These are phyloP conservation scores for Boletus pseudopeckii DNA, from an alignment of 768 basidiomycete species.

Conservation along the genomic window DNA sequence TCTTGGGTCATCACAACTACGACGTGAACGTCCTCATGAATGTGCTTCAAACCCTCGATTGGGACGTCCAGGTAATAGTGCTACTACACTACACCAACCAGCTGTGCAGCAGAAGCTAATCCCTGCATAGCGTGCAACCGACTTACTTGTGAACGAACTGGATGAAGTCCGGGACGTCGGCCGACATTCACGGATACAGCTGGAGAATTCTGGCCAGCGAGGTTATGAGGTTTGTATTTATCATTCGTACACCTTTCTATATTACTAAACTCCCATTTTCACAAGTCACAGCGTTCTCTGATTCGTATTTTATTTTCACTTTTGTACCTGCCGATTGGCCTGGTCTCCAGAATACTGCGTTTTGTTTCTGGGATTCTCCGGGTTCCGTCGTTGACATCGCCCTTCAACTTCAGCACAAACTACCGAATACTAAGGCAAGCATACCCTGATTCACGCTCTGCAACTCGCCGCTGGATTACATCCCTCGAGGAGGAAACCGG, in stretches of 20 bases:
- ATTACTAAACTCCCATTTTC: not conserved
- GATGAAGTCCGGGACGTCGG: not conserved
- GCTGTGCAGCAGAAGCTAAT: not conserved
- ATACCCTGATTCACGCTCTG: constrained; percentile 44
- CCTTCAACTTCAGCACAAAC: constrained; percentile 42
- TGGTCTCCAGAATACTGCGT: constrained; percentile 45
- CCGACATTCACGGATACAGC: not conserved
- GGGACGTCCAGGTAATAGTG: not conserved
- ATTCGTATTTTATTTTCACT: constrained; percentile 32
- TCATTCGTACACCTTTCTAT: too few species aligned
- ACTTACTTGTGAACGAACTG: not conserved
- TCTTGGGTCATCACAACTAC: not conserved
- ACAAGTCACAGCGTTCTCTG: constrained; percentile 3
- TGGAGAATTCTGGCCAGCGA: not conserved
- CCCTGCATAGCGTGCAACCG: not conserved
- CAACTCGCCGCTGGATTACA: constrained; percentile 72
- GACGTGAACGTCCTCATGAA: not conserved
- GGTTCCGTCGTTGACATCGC: constrained; percentile 59
- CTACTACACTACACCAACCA: not conserved
- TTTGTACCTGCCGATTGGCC: constrained; percentile 55
- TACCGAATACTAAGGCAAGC: constrained; percentile 39
- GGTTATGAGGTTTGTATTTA: constrained; percentile 6
- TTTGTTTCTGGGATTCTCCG: constrained; percentile 66
- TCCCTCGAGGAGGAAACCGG: constrained; percentile 85
- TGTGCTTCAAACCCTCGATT: not conserved